A percentile compares a stretch with the other conserved stretches of the same genome.
Conservation (phyloP, 148 eudicot species). For the Fagopyrum tataricum region DNA sequence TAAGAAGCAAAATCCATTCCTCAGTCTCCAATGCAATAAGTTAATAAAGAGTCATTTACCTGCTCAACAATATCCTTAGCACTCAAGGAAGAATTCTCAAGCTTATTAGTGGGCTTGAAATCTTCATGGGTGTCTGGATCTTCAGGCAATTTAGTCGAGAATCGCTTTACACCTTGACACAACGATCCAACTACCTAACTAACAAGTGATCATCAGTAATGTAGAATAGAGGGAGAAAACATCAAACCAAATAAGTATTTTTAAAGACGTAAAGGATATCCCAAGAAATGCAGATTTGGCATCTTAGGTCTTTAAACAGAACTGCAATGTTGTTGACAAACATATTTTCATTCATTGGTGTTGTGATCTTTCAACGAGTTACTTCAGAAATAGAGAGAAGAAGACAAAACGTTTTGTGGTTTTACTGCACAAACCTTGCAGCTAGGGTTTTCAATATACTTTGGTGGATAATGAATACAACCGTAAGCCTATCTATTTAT, state of each 20-base stretch:
- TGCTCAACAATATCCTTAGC: conserved; percentile 72
- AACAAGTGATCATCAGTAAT: not conserved
- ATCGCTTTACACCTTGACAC: conserved; percentile 37
- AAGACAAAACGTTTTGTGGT: no score
- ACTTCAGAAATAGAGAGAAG: no score
- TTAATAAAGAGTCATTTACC: conserved; percentile 28
- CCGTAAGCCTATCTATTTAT: no score
- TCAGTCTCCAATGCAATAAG: not conserved
- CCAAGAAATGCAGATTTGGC: not conserved
- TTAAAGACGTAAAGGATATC: not conserved
- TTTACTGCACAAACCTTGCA: no score
- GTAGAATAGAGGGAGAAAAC: not conserved
- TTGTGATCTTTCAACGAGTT: no score
- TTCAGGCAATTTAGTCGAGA: conserved; percentile 54
- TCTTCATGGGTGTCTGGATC: conserved; percentile 94
- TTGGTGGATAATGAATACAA: no score
- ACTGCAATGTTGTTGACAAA: not conserved
- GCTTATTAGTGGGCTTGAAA: conserved; percentile 70
- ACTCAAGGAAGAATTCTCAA: conserved; percentile 45
- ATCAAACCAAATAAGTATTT: not conserved
- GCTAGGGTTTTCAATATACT: no score
- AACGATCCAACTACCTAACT: conserved; percentile 46
- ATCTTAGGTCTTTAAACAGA: not conserved
- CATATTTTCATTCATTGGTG: not conserved
- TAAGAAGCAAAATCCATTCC: not conserved